Conservation (phyloP, 305 asterid species). For the Coffea humblotiana region DNA sequence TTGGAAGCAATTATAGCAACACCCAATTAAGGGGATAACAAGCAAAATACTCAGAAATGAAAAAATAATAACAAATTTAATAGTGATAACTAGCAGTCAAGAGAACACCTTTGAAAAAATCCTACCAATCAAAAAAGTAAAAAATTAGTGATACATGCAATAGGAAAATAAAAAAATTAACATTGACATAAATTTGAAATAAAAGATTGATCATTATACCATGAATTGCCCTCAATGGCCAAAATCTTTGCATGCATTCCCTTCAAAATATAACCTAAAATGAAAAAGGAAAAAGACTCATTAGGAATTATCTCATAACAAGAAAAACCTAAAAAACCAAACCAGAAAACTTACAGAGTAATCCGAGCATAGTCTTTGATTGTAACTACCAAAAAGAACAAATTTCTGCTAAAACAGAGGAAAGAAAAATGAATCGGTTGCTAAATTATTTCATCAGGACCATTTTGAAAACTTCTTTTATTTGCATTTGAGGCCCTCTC, state of each 20-base stretch:
- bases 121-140: neutral
- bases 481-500: neutral
- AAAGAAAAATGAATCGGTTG: neutral
- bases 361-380: neutral
- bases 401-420: neutral
- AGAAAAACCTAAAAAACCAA: neutral
- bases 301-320: neutral
- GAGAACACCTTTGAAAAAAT: neutral
- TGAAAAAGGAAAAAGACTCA: neutral
- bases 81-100: neutral
- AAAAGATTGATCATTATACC: neutral
- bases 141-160: neutral
- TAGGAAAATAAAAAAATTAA: neutral
- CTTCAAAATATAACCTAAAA: neutral
- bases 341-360: neutral
- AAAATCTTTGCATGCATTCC: constrained; percentile 5
- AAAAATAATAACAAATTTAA: neutral
- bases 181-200: neutral
- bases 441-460: neutral
- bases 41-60: neutral
- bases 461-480: neutral
- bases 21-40: no score
- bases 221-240: neutral
- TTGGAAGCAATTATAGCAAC: neutral
- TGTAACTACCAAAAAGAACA: neutral